Conservation (phyloP, 257 asterid genomes). For the Przewalskia tangutica region DNA sequence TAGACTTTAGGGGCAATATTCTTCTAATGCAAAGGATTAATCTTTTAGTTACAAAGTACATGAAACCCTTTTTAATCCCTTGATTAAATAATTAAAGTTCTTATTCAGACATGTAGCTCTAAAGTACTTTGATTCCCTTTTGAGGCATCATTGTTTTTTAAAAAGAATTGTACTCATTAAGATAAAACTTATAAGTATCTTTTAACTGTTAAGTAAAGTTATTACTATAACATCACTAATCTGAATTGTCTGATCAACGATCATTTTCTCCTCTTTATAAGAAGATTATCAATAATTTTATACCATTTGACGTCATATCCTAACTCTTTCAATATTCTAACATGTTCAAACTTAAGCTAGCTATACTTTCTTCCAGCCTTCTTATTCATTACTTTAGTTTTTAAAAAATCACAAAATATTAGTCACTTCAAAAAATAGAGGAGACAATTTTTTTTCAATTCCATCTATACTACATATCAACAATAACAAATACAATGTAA, state of each 20-base stretch:
- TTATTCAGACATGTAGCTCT: not conserved
- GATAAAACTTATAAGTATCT: not conserved
- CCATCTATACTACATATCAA: too few species aligned
- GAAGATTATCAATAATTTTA: not conserved
- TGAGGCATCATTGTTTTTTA: not conserved
- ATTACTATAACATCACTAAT: not conserved
- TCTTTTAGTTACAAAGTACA: not conserved
- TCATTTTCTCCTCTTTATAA: not conserved
- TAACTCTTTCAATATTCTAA: not conserved
- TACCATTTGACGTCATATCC: not conserved
- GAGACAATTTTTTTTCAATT: too few species aligned
- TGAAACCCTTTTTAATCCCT: not conserved
- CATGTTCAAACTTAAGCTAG: not conserved
- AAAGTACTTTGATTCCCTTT: not conserved
- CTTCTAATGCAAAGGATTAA: not conserved
- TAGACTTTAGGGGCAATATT: not conserved
- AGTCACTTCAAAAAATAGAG: too few species aligned
- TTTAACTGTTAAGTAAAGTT: not conserved
- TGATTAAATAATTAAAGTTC: not conserved
- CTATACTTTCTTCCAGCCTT: too few species aligned
- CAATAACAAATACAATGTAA: too few species aligned
- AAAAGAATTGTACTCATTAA: not conserved
- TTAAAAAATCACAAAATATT: too few species aligned
- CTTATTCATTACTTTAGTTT: too few species aligned
- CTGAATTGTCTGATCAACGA: not conserved